Evolutionary conservation across 176 grass and related monocot genomes (phyloP).

Genomic region (bread wheat (Triticum aestivum)): DNA sequence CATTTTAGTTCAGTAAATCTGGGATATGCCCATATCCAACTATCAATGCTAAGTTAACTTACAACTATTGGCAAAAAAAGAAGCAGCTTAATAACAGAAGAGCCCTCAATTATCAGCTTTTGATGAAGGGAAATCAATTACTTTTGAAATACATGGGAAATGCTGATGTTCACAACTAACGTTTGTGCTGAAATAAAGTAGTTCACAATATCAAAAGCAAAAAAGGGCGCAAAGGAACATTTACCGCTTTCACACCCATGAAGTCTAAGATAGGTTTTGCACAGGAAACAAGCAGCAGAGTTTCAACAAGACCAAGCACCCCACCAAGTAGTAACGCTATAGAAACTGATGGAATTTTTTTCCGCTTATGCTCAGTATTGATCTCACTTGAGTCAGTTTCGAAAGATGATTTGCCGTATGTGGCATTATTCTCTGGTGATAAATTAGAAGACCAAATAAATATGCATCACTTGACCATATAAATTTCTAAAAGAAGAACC

Average conservation of each 20-base stretch:
- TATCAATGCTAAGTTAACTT: neutral
- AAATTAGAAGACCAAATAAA: neutral
- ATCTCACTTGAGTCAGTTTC: constrained; percentile 21
- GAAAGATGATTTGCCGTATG: constrained; percentile 3
- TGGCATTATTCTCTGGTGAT: constrained; percentile 29
- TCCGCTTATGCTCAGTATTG: constrained; percentile 21
- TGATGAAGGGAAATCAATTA: neutral
- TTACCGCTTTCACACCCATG: constrained; percentile 65
- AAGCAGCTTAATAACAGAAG: neutral
- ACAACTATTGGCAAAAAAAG: neutral
- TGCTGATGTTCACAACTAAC: neutral
- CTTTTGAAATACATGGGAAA: neutral
- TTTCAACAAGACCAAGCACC: constrained; percentile 53
- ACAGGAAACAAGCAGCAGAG: constrained; percentile 42
- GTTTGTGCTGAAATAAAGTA: neutral
- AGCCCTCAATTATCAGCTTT: neutral
- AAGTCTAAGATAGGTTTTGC: constrained; percentile 61
- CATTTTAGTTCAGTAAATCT: neutral
- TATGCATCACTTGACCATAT: neutral
- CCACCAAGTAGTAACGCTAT: constrained; percentile 62
- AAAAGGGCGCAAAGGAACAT: neutral
- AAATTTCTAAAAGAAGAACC: neutral
- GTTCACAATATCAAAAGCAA: neutral
- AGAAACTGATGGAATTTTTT: constrained; percentile 64
- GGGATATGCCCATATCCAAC: neutral